Base-by-base conservation (phyloP, 2,329 filamentous ascomycete species). In the Talaromyces piceae region DNA sequence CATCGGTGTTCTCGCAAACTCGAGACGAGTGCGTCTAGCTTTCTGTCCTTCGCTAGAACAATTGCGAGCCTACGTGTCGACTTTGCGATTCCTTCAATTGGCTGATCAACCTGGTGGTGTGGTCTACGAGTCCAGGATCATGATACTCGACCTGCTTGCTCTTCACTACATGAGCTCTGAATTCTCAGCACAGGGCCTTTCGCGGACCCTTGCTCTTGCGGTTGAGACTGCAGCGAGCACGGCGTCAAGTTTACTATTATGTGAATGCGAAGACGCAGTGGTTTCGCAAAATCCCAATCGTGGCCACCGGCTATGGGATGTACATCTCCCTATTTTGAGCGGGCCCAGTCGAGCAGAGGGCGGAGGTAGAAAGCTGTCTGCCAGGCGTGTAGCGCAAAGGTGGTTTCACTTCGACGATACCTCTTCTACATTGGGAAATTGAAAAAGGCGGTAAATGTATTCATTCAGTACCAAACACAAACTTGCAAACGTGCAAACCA, bases 1-100 rank as follows among this genome's bases (percentile, higher is more conserved):
- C 0, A 79, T 95, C 12, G 78, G 83, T 50, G 79, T 88, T 56
- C 74, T 91, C 25, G 80, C 84, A 44, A 77, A 79, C 3, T 84
- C 88, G 6, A 79, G 82, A 26, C 81, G 84, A 59, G 78, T 94
- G 56, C 81, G 80, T 50, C 67, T 91, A 7, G 72, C 81, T 30
- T 96, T 94, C 68, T 79, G 82, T 50, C 82, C 88, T 0, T 88
- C 86, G 2, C 77, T 93, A 49, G 82, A 86, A 20, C 83, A 87
- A 65, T 78, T 95, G 5, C 84, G 88, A 49, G 88, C 88, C 30
- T 88, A 85, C 61, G 75, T 96, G 16, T 75, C 85, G 39, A 75
- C 80, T 41, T 11, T 46, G 31, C 26, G 33, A 23, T 26, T 41
- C 44, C 5, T 44, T 41, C 30, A 23, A 41, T 5, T 41, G 51